These are phyloP conservation scores for Pythium guiyangense DNA, from an alignment of 352 stramenopile genomes.

Conservation along the genomic window DNA sequence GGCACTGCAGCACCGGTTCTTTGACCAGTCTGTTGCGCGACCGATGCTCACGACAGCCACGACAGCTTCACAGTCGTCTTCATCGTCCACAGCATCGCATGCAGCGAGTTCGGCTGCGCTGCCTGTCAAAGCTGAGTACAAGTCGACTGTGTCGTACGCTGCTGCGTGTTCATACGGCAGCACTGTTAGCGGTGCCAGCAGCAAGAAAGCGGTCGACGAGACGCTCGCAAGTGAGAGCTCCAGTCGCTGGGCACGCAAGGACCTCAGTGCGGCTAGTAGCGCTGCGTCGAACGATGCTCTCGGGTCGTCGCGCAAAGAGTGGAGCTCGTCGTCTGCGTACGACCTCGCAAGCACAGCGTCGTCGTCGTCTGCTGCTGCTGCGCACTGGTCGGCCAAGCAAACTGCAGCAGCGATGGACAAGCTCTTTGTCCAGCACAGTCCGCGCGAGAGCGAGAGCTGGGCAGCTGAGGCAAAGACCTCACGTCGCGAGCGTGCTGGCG, in stretches of 20 bases:
- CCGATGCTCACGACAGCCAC: slow-evolving; percentile 22
- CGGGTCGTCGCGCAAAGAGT: slow-evolving; percentile 12
- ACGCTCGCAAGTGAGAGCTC: not conserved
- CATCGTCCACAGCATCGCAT: not conserved
- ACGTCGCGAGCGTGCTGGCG: not conserved
- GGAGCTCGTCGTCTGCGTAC: slow-evolving; percentile 4
- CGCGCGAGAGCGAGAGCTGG: slow-evolving; percentile 15
- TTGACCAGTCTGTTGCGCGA: slow-evolving; percentile 60
- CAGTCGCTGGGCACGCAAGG: slow-evolving; percentile 12
- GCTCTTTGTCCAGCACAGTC: slow-evolving; percentile 5
- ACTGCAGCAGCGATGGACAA: slow-evolving; percentile 3
- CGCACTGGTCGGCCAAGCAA: slow-evolving; percentile 5
- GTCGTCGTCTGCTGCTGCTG: not conserved
- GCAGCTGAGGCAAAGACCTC: slow-evolving; percentile 16
- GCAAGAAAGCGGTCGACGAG: slow-evolving; percentile 8
- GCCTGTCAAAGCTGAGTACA: slow-evolving; percentile 29
- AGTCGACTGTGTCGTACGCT: slow-evolving; percentile 11
- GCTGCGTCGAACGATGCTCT: not conserved
- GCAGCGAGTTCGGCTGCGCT: not conserved
- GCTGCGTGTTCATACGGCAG: not conserved
- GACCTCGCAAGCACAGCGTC: not conserved
- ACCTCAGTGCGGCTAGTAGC: not conserved
- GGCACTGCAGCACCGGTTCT: slow-evolving; percentile 93
- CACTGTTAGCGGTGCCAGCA: not conserved
- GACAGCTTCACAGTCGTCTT: not conserved